Percentiles rank a stretch among this genome's conserved stretches.
Conservation (phyloP, 83 land plant genomes). For the Diphasiastrum complanatum region DNA sequence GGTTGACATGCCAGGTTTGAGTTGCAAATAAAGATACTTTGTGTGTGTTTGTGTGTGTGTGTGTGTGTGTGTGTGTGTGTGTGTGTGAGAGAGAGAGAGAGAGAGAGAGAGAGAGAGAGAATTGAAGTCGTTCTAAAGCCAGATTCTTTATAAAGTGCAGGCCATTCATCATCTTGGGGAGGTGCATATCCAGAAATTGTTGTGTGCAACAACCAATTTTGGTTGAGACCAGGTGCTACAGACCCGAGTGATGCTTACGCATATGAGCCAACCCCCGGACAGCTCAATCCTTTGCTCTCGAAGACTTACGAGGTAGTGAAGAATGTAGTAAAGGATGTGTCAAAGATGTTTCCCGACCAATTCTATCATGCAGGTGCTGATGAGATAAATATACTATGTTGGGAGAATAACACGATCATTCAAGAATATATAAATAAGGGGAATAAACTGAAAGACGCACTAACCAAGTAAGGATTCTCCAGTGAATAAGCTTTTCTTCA, state of each 20-base stretch:
- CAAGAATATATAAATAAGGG: not conserved
- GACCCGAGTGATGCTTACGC: conserved; percentile 41
- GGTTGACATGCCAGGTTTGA: conserved; percentile 73
- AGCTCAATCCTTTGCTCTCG: conserved; percentile 72
- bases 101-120: no score
- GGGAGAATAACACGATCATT: conserved; percentile 18
- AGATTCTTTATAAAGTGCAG: no score
- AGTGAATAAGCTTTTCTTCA: no score
- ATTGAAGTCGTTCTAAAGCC: no score
- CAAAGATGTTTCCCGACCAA: conserved; percentile 52
- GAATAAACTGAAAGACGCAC: no score
- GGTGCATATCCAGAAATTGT: conserved; percentile 83
- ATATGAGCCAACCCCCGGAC: conserved; percentile 82
- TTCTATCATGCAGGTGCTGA: conserved; percentile 76
- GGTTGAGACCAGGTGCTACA: conserved; percentile 42
- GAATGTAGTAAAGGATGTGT: conserved; percentile 57
- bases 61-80: no score
- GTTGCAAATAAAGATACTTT: no score
- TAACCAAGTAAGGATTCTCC: no score
- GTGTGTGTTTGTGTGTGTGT: no score
- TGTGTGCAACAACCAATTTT: conserved; percentile 67
- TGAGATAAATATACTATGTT: conserved; percentile 58
- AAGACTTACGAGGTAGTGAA: conserved; percentile 58
- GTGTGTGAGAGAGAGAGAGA: no score
- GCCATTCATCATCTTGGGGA: conserved; percentile 83